Conservation (phyloP, 768 basidiomycete species). For the Boletus subparvulus region DNA sequence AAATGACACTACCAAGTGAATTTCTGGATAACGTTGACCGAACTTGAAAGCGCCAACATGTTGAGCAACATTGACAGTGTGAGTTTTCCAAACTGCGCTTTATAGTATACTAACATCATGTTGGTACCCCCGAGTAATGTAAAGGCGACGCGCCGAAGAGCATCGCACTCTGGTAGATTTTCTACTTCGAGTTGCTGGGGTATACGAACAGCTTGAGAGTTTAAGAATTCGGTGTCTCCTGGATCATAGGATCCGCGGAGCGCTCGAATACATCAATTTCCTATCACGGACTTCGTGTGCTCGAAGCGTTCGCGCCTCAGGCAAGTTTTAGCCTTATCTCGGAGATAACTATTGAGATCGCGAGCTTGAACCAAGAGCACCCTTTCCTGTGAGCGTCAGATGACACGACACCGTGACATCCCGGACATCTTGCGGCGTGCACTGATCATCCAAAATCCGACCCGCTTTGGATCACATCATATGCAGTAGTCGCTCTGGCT, state of each 20-base stretch:
- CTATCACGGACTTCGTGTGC: background rate
- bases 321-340: background rate
- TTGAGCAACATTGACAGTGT: background rate
- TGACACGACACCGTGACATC: no score
- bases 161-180: no score
- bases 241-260: background rate
- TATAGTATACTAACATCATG: background rate
- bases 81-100: background rate
- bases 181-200: background rate
- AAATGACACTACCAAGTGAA: background rate
- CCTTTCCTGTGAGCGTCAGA: background rate
- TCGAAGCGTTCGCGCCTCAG: background rate
- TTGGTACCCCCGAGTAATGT: background rate
- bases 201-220: background rate
- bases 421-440: background rate
- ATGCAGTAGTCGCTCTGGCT: no score
- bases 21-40: background rate
- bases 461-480: background rate
- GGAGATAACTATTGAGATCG: background rate
- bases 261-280: background rate
- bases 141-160: background rate
- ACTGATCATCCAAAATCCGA: background rate
- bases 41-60: no score
- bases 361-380: no score
- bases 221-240: background rate